Percentiles rank a stretch among this genome's conserved stretches.
Conservation (phyloP, 1,139 yeast species). For the Yamadazyma aaseri region DNA sequence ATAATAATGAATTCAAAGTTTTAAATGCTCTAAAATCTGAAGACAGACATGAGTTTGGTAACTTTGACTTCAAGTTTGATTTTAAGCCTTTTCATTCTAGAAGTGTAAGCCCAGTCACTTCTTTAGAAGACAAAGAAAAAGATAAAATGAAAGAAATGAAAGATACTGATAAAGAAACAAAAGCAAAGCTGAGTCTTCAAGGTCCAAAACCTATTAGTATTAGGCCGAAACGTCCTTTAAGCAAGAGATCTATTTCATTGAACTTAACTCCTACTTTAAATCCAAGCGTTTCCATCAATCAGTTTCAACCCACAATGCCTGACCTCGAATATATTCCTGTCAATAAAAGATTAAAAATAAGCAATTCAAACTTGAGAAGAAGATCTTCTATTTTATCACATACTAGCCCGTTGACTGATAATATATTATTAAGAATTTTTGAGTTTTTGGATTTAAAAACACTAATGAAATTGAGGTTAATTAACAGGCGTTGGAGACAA, state of each 20-base stretch:
- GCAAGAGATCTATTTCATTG: slow-evolving; percentile 11
- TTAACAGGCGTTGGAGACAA: slow-evolving; percentile 68
- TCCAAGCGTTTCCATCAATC: slow-evolving; percentile 7
- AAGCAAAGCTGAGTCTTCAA: not conserved
- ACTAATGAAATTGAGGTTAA: slow-evolving; percentile 54
- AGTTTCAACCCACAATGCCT: slow-evolving; percentile 19
- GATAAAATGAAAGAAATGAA: slow-evolving; percentile 1
- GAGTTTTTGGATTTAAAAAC: slow-evolving; percentile 52
- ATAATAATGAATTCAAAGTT: slow-evolving; percentile 4
- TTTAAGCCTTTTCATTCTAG: slow-evolving; percentile 18
- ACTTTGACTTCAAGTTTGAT: slow-evolving; percentile 15
- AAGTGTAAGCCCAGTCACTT: slow-evolving; percentile 17
- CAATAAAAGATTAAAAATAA: slow-evolving; percentile 49
- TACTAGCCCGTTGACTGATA: slow-evolving; percentile 59
- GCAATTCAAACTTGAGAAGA: slow-evolving; percentile 39
- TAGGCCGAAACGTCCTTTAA: slow-evolving; percentile 8
- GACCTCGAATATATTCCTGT: slow-evolving; percentile 46
- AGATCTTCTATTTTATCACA: slow-evolving; percentile 55
- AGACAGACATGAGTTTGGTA: slow-evolving; percentile 10
- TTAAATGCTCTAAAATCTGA: slow-evolving; percentile 2
- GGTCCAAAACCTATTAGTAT: slow-evolving; percentile 7
- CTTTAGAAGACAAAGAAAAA: slow-evolving; percentile 8
- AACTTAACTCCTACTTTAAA: slow-evolving; percentile 12
- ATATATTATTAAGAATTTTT: slow-evolving; percentile 52
- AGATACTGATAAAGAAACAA: not conserved